Base-by-base conservation (phyloP, 495 filamentous ascomycete genomes). In the Podospora sp. region DNA sequence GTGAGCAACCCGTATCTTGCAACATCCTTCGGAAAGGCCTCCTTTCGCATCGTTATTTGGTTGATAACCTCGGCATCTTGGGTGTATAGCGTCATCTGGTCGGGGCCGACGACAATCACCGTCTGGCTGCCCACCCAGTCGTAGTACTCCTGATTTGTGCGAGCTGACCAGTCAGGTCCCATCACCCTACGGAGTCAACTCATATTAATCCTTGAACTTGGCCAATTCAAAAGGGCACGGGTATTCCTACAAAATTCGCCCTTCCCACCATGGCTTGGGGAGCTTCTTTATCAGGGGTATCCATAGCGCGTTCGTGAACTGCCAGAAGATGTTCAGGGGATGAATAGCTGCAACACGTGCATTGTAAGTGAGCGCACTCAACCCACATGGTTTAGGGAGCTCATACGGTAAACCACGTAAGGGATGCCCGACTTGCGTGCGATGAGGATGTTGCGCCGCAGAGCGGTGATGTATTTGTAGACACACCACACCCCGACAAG, bases 1-100 rank as follows among this genome's bases (percentile, higher is more conserved):
- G 82, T 77, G 33, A 92, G 74, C n/a, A 84, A 74, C 1, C 59
- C 69, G 70, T 91, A 91, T 49, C 82, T 67, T 50, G 85, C 76
- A 2, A 84, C 78, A 22, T 88, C 85, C 72, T 92, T 92, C 25
- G 88, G 88, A 69, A 92, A 92, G 57, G 86, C 85, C 72, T 87
- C 87, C 46, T 86, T 83, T 40, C 87, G 77, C 5, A 80, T 78
- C 0, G 85, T 86, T 33, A 92, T 79, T 71, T 88, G 84, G 62
- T 79, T 79, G 62, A 91, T 85, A 14, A 83, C 82, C 29, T 87
- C 85, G 26, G 90, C 80, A 73, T 84, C 83, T 24, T 84, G 82
- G 0, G 84, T 84, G 55, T 79, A 85, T 36, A 88, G 64, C 24
- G 79, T 68, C 20, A 84, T 75, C 18, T 63, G 70, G 11, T 72